Conservation (phyloP, 2,329 filamentous ascomycete genomes). For the Paraconiothyrium brasiliense region DNA sequence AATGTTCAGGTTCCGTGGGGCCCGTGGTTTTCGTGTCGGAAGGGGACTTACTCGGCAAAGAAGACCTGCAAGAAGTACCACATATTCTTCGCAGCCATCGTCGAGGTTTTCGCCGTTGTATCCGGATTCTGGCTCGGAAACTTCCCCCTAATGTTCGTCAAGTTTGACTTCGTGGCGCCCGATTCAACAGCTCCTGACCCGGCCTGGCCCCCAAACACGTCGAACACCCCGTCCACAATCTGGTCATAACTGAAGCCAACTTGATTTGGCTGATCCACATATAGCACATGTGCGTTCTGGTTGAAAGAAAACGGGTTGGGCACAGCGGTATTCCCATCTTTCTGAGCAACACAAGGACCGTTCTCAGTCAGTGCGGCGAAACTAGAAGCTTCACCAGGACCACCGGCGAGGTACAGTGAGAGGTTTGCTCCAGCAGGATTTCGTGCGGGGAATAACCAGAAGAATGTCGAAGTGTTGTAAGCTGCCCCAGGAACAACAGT, state of each 20-base stretch:
- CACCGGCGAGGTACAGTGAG: slow-evolving; percentile 24
- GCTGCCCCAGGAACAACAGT: slow-evolving; percentile 35
- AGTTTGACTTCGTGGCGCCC: not conserved
- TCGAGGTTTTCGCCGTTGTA: slow-evolving; percentile 15
- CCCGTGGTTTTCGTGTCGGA: not conserved
- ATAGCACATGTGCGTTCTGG: slow-evolving; percentile 19
- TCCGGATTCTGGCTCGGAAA: slow-evolving; percentile 14
- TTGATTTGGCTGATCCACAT: slow-evolving; percentile 18
- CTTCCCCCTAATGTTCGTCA: slow-evolving; percentile 11
- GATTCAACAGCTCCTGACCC: not conserved
- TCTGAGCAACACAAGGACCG: slow-evolving; percentile 11
- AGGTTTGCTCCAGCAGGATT: slow-evolving; percentile 27
- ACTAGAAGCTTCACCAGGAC: slow-evolving; percentile 21
- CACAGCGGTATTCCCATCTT: slow-evolving; percentile 11
- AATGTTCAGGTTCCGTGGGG: too few species aligned
- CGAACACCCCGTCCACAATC: slow-evolving; percentile 17
- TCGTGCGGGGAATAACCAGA: slow-evolving; percentile 34
- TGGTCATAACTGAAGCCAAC: slow-evolving; percentile 21
- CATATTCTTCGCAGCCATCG: slow-evolving; percentile 10
- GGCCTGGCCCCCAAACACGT: slow-evolving; percentile 7
- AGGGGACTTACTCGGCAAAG: slow-evolving; percentile 14
- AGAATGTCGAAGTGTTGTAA: slow-evolving; percentile 37
- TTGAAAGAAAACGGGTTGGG: slow-evolving; percentile 20
- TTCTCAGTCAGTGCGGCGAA: slow-evolving; percentile 21
- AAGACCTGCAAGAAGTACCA: slow-evolving; percentile 21